These are phyloP conservation scores for Candida glaebosa DNA, from an alignment of 805 yeast genomes.

Conservation along the genomic window DNA sequence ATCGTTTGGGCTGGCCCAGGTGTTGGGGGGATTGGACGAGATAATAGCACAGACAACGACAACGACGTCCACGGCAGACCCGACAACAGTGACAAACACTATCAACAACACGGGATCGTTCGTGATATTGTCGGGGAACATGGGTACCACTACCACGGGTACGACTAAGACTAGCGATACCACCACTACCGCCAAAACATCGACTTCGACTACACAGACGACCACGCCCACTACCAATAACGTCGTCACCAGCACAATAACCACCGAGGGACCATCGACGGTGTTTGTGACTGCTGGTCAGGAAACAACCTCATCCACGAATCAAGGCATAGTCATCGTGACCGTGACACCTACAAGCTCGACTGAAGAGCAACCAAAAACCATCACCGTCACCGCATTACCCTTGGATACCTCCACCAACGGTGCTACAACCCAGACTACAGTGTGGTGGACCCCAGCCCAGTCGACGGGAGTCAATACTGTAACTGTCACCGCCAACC, in stretches of 20 bases:
- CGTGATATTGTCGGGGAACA: background rate
- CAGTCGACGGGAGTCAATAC: conserved; percentile 10
- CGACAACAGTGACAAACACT: conserved; percentile 1
- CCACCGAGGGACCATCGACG: background rate
- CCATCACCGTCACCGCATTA: conserved; percentile 7
- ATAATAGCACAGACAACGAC: conserved; percentile 1
- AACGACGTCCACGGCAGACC: conserved; percentile 1
- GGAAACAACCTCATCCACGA: background rate
- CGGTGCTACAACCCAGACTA: conserved; percentile 5
- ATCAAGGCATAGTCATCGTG: background rate
- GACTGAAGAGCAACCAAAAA: conserved; percentile 1
- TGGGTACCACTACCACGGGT: conserved; percentile 4
- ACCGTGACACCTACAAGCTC: background rate
- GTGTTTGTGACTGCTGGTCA: background rate
- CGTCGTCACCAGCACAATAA: conserved; percentile 3
- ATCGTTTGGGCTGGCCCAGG: background rate
- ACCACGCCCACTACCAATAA: conserved; percentile 8
- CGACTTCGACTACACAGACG: conserved; percentile 9
- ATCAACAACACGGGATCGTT: background rate
- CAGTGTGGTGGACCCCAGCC: conserved; percentile 10
- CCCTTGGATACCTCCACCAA: background rate
- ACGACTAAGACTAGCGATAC: conserved; percentile 7
- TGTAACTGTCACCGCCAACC: conserved; percentile 7
- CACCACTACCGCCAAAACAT: conserved; percentile 6
- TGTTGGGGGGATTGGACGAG: conserved; percentile 4